These are phyloP conservation scores for Globisporangium canariense DNA, from an alignment of 352 stramenopile species.

Conservation along the genomic window DNA sequence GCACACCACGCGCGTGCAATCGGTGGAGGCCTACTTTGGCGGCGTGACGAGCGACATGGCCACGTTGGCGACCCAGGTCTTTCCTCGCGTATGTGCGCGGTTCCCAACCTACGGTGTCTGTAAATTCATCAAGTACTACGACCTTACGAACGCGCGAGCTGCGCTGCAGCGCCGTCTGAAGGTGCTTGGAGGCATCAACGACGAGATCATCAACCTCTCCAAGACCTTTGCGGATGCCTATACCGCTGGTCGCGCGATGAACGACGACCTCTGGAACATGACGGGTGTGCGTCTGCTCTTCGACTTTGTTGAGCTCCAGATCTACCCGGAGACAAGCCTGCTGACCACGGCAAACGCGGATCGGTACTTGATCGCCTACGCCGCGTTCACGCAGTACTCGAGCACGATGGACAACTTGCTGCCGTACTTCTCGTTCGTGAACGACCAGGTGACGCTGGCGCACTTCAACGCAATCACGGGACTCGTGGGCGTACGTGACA, in stretches of 20 bases:
- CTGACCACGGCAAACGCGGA: background rate
- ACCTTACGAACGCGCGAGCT: no score
- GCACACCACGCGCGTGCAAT: background rate
- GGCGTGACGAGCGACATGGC: background rate
- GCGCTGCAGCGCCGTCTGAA: no score
- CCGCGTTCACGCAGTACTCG: slow-evolving; percentile 20
- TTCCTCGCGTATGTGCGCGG: background rate
- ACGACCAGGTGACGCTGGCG: slow-evolving; percentile 14
- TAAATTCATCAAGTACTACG: no score
- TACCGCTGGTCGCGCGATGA: no score
- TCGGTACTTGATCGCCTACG: background rate
- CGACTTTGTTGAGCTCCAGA: no score
- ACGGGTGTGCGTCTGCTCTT: no score
- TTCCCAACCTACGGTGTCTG: background rate
- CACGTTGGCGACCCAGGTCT: background rate
- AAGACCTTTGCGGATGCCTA: no score
- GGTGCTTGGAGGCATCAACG: no score
- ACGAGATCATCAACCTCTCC: no score
- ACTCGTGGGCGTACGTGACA: slow-evolving; percentile 9
- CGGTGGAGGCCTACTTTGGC: background rate
- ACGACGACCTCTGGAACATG: no score
- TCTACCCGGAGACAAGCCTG: no score
- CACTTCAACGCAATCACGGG: slow-evolving; percentile 18
- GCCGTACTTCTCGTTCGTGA: slow-evolving; percentile 16
- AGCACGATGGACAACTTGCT: slow-evolving; percentile 37